phyloP scores from a whole-genome alignment of 352 stramenopile species.

The Globisporangium nodosum region DNA sequence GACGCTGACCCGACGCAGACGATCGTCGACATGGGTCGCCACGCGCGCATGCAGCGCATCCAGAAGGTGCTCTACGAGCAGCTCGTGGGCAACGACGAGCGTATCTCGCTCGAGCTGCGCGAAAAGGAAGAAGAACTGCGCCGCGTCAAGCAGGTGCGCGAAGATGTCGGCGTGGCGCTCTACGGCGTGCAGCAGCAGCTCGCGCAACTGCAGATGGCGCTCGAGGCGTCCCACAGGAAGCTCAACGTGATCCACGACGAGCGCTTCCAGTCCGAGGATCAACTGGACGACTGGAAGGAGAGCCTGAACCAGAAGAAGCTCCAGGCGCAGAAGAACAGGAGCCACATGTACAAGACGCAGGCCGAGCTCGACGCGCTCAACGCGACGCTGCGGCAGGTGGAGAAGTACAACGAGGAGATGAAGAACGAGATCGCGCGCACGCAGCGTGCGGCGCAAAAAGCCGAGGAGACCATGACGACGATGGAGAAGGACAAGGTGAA shows the following conservation, averaged over 20 bases:
- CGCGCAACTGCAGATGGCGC: conserved; percentile 85
- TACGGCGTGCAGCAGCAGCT: conserved; percentile 95
- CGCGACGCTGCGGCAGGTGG: conserved; percentile 80
- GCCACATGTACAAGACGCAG: conserved; percentile 79
- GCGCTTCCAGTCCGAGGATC: conserved; percentile 64
- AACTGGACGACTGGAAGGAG: conserved; percentile 67
- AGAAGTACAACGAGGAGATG: conserved; percentile 94
- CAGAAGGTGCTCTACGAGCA: conserved; percentile 83
- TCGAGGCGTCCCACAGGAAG: conserved; percentile 81
- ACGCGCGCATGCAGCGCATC: conserved; percentile 79
- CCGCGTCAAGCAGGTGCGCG: conserved; percentile 62
- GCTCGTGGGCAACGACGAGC: conserved; percentile 68
- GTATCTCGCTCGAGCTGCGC: conserved; percentile 61
- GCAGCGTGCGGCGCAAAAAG: conserved; percentile 91
- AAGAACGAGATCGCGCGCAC: conserved; percentile 92
- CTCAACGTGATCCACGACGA: conserved; percentile 59
- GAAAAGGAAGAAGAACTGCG: conserved; percentile 75
- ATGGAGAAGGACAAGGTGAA: conserved; percentile 92
- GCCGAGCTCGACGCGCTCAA: conserved; percentile 87
- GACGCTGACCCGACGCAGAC: conserved; percentile 63
- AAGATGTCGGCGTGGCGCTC: conserved; percentile 89
- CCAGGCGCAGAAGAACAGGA: conserved; percentile 48
- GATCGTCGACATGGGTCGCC: conserved; percentile 76
- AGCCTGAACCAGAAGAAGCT: conserved; percentile 56
- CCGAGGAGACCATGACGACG: conserved; percentile 89